phyloP scores from a whole-genome alignment of 1,139 yeast species.

The Ashbya aceris region DNA sequence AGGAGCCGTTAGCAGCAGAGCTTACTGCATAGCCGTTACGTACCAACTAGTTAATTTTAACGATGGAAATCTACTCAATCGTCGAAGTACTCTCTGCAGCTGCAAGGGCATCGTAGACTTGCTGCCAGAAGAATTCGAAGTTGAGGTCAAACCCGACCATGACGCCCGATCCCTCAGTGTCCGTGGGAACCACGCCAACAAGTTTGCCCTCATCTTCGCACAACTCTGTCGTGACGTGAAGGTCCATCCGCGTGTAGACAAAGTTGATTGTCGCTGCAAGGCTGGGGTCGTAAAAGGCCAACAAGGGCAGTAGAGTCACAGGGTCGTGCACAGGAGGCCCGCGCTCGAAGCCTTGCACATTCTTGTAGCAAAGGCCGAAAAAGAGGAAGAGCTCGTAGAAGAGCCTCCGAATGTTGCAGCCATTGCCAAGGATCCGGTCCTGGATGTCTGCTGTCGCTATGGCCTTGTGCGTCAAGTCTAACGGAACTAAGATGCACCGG shows the following conservation, averaged over 20 bases:
- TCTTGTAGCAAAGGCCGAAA: conserved; percentile 41
- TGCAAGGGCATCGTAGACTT: conserved; percentile 37
- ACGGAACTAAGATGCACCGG: conserved; percentile 51
- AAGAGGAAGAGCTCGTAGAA: conserved; percentile 50
- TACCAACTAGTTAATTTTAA: not conserved
- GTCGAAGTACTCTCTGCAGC: conserved; percentile 21
- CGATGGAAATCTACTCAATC: conserved; percentile 11
- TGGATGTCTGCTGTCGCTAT: conserved; percentile 45
- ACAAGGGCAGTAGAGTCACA: conserved; percentile 51
- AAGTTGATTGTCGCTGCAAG: conserved; percentile 25
- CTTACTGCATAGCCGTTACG: not conserved
- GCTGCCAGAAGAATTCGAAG: conserved; percentile 45
- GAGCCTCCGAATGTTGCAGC: conserved; percentile 40
- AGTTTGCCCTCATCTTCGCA: conserved; percentile 21
- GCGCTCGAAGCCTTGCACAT: conserved; percentile 35
- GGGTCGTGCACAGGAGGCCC: conserved; percentile 88
- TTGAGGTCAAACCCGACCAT: conserved; percentile 40
- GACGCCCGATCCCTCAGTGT: conserved; percentile 33
- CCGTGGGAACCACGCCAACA: conserved; percentile 19
- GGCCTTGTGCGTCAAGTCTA: conserved; percentile 65
- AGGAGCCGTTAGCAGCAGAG: too few species aligned
- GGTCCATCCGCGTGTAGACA: conserved; percentile 32
- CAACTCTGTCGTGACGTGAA: conserved; percentile 29
- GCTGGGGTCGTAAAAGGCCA: conserved; percentile 35
- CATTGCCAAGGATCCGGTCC: conserved; percentile 26